Evolutionary conservation across 495 filamentous ascomycete species (phyloP).

Genomic region (Aspergillus affinis): DNA sequence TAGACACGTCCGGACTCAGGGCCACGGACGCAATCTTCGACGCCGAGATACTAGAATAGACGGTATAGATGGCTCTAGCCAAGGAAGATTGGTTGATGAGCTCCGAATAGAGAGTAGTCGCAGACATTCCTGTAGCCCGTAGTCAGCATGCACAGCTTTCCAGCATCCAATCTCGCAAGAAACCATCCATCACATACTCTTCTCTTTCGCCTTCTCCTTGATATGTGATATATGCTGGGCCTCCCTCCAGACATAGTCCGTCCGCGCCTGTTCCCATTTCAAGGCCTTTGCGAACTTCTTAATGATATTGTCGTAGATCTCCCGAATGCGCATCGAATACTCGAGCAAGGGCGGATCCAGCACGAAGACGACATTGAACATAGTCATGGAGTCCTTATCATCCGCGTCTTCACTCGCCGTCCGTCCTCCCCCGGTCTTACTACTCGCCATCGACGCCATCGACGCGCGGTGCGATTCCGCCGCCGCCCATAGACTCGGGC

Average conservation of each 20-base stretch:
- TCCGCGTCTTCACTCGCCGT: conserved; percentile 47
- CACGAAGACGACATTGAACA: conserved; percentile 97
- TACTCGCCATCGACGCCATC: conserved; percentile 38
- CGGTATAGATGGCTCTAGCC: conserved; percentile 75
- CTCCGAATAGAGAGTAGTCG: conserved; percentile 48
- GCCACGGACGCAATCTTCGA: conserved; percentile 76
- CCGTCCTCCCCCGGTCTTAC: conserved; percentile 27
- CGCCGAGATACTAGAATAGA: conserved; percentile 77
- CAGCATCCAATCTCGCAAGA: conserved; percentile 4
- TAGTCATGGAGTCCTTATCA: conserved; percentile 71
- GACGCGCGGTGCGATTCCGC: conserved; percentile 38
- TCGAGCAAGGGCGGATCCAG: conserved; percentile 76
- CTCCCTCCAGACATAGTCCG: conserved; percentile 85
- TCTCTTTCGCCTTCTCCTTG: conserved; percentile 76
- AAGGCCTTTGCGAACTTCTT: conserved; percentile 87
- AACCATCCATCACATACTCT: conserved; percentile 50
- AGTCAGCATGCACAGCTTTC: conserved; percentile 7
- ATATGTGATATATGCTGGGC: conserved; percentile 71
- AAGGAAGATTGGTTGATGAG: conserved; percentile 76
- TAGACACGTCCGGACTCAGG: conserved; percentile 57
- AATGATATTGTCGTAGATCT: conserved; percentile 84
- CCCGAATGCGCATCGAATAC: conserved; percentile 67
- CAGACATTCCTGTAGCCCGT: conserved; percentile 32
- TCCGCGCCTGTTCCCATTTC: conserved; percentile 85
- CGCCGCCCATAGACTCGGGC: conserved; percentile 26